phyloP scores from a whole-genome alignment of 129 eudicot genomes.

The Escallonia rubra region DNA sequence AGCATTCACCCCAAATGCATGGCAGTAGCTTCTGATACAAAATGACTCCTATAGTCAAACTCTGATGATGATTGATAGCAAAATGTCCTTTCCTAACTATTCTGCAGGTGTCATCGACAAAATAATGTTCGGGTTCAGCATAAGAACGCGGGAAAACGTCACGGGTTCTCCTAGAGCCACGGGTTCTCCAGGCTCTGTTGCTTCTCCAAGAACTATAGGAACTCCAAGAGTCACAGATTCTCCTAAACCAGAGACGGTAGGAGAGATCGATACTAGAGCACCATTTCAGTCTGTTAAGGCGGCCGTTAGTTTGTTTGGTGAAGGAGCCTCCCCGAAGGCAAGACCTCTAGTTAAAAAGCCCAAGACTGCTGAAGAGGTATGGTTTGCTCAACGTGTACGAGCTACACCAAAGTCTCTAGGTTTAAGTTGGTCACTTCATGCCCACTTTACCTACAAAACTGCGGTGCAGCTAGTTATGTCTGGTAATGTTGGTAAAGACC shows the following conservation, averaged over 20 bases:
- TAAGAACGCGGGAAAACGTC: background rate
- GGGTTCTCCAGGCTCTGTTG: constrained; percentile 15
- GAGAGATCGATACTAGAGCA: constrained; percentile 77
- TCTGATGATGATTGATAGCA: no score
- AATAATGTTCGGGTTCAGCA: background rate
- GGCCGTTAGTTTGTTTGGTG: constrained; percentile 79
- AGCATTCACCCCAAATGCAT: no score
- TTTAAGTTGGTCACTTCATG: background rate
- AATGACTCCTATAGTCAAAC: no score
- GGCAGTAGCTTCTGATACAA: no score
- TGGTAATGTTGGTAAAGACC: no score
- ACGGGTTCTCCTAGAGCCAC: background rate
- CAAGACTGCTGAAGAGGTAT: background rate
- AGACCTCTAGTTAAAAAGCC: constrained; percentile 3
- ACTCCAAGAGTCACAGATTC: constrained; percentile 21
- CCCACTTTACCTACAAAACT: background rate
- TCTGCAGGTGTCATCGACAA: background rate
- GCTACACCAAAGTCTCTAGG: no score
- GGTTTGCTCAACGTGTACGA: no score
- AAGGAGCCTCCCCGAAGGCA: constrained; percentile 42
- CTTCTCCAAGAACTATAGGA: constrained; percentile 15
- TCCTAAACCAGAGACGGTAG: constrained; percentile 33
- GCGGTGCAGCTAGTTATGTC: background rate
- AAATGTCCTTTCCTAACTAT: no score
- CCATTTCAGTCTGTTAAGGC: constrained; percentile 92